These are phyloP conservation scores for Antarctomyces pellizariae DNA, from an alignment of 495 filamentous ascomycete species.

Conservation along the genomic window DNA sequence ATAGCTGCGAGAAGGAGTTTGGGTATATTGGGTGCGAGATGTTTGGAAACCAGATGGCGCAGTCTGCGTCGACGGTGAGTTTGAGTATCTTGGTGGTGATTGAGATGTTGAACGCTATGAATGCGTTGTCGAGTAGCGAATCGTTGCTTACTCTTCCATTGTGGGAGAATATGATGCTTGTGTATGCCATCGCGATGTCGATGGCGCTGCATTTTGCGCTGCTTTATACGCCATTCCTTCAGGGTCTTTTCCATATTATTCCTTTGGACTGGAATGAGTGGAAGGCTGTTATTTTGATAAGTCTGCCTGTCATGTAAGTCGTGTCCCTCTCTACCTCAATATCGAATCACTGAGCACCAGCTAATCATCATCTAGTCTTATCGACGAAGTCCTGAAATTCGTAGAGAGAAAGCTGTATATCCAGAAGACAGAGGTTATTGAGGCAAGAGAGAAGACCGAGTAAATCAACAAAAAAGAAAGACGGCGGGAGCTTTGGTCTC, in stretches of 20 bases:
- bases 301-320: constrained; percentile 85
- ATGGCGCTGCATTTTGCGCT: constrained; percentile 92
- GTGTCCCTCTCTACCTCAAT: constrained; percentile 1
- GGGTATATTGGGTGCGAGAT: constrained; percentile 85
- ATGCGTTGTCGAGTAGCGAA: constrained; percentile 86
- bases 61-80: constrained; percentile 85
- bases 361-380: constrained; percentile 35
- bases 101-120: constrained; percentile 99
- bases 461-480: no score
- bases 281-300: constrained; percentile 78
- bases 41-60: constrained; percentile 74
- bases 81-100: constrained; percentile 85
- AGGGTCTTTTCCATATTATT: constrained; percentile 72
- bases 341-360: constrained; percentile 3
- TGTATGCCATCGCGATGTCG: constrained; percentile 84
- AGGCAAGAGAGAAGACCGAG: constrained; percentile 10
- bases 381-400: constrained; percentile 77
- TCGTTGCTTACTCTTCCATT: constrained; percentile 81
- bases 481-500: no score
- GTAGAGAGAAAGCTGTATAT: constrained; percentile 42
- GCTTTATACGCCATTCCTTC: constrained; percentile 78
- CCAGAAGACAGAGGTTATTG: constrained; percentile 9
- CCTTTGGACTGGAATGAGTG: constrained; percentile 80
- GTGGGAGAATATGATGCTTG: constrained; percentile 91
- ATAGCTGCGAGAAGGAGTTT: constrained; percentile 70